These are phyloP conservation scores for Ilyonectria robusta DNA, from an alignment of 2,329 filamentous ascomycete genomes.

Conservation along the genomic window DNA sequence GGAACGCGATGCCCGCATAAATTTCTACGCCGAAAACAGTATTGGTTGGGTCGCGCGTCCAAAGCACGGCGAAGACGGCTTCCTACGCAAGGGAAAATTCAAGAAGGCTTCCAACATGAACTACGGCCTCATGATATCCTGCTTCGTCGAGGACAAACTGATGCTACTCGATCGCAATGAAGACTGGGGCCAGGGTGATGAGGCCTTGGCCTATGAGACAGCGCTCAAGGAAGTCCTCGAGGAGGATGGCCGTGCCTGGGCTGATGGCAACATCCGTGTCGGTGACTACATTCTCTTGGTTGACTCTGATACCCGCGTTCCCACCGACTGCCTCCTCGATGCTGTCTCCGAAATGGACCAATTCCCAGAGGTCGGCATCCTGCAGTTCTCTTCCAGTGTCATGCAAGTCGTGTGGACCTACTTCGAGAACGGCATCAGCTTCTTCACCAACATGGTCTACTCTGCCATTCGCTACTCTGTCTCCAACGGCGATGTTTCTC, in stretches of 20 bases:
- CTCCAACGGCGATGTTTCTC: conserved; percentile 81
- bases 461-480: conserved; percentile 84
- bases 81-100: conserved; percentile 75
- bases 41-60: conserved; percentile 80
- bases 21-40: conserved; percentile 78
- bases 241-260: conserved; percentile 80
- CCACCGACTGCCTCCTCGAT: conserved; percentile 82
- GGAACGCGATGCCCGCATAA: conserved; percentile 73
- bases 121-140: conserved; percentile 77
- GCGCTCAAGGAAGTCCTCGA: conserved; percentile 77
- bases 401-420: conserved; percentile 85
- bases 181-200: conserved; percentile 78
- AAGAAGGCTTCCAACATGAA: conserved; percentile 84
- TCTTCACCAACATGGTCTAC: conserved; percentile 83
- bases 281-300: conserved; percentile 85
- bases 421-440: conserved; percentile 79
- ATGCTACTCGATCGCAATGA: conserved; percentile 67
- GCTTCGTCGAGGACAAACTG: conserved; percentile 80
- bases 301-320: conserved; percentile 85
- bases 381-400: conserved; percentile 83
- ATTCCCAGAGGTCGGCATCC: conserved; percentile 82
- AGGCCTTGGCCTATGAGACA: conserved; percentile 75
- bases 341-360: conserved; percentile 87
- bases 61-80: conserved; percentile 74
- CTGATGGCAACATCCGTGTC: conserved; percentile 87